A percentile compares a stretch with the other conserved stretches of the same genome.
Evolutionary conservation across 192 early-diverging fungal genomes (phyloP).

Genomic region (Podila epigama): DNA sequence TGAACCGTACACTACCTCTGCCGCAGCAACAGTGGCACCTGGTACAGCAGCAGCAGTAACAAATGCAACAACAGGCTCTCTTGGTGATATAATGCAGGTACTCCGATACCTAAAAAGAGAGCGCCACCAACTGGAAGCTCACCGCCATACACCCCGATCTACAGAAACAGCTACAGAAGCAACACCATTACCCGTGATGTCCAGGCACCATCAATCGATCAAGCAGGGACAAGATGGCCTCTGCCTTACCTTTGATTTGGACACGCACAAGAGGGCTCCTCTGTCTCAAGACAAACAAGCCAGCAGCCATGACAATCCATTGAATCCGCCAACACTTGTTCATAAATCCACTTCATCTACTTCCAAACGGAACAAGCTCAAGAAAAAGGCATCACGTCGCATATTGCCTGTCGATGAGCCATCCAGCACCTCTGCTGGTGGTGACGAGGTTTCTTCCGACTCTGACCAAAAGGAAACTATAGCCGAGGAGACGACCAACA

Average conservation of each 20-base stretch:
- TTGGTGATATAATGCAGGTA: constrained; percentile 13
- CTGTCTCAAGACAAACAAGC: no score
- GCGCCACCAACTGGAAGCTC: not conserved
- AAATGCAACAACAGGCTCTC: not conserved
- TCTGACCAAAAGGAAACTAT: constrained; percentile 29
- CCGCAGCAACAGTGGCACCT: no score
- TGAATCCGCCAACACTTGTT: no score
- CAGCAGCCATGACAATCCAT: no score
- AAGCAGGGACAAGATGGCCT: no score
- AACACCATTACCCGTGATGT: no score
- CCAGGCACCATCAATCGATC: no score
- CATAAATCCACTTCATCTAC: no score
- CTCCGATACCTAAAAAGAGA: constrained; percentile 27
- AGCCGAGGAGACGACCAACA: not conserved
- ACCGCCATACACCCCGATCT: not conserved
- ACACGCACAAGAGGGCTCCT: no score
- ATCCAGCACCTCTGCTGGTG: constrained; percentile 23
- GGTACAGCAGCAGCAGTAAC: no score
- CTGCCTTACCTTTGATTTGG: no score
- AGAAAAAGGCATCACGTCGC: not conserved
- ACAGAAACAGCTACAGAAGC: constrained; percentile 23
- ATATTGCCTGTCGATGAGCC: constrained; percentile 36
- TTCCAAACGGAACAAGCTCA: not conserved
- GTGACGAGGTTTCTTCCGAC: constrained; percentile 29
- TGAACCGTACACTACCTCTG: no score